These are phyloP conservation scores for Herpomyces periplanetae DNA, from an alignment of 2,329 filamentous ascomycete species.

Conservation along the genomic window DNA sequence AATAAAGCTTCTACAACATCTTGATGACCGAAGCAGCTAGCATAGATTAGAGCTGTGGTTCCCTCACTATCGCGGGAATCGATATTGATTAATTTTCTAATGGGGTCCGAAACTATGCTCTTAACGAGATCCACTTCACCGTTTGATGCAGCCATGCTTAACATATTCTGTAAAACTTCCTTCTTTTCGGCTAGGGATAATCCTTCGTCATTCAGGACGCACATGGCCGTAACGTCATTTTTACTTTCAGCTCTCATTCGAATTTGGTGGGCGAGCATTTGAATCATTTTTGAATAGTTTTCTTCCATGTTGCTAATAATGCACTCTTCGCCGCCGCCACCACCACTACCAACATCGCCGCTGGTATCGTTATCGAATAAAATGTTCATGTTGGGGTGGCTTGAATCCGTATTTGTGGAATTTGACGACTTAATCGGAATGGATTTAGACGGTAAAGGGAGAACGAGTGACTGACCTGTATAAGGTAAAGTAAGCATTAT, in stretches of 20 bases:
- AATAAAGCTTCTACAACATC: slow-evolving; percentile 49
- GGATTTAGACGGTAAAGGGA: slow-evolving; percentile 49
- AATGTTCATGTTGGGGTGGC: slow-evolving; percentile 47
- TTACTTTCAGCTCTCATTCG: slow-evolving; percentile 46
- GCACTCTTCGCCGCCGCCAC: slow-evolving; percentile 25
- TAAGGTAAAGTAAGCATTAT: background rate
- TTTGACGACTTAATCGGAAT: too few species aligned
- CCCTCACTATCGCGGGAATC: slow-evolving; percentile 72
- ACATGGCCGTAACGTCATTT: slow-evolving; percentile 16
- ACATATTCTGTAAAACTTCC: slow-evolving; percentile 38
- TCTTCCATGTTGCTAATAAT: slow-evolving; percentile 19
- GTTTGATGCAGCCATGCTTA: slow-evolving; percentile 88
- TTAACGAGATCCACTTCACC: slow-evolving; percentile 49
- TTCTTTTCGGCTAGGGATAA: slow-evolving; percentile 38
- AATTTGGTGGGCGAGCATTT: slow-evolving; percentile 85
- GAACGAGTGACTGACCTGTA: slow-evolving; percentile 67
- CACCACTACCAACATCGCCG: too few species aligned
- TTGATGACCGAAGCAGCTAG: slow-evolving; percentile 88
- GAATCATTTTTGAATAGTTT: slow-evolving; percentile 55
- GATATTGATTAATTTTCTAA: slow-evolving; percentile 36
- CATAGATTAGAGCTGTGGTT: slow-evolving; percentile 82
- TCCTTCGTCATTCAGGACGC: slow-evolving; percentile 31
- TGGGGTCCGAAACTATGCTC: slow-evolving; percentile 30
- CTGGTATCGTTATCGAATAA: slow-evolving; percentile 40
- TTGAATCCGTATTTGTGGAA: too few species aligned